These are phyloP conservation scores for Xylariaceae sp. DNA, from an alignment of 2,329 filamentous ascomycete genomes.

Conservation along the genomic window DNA sequence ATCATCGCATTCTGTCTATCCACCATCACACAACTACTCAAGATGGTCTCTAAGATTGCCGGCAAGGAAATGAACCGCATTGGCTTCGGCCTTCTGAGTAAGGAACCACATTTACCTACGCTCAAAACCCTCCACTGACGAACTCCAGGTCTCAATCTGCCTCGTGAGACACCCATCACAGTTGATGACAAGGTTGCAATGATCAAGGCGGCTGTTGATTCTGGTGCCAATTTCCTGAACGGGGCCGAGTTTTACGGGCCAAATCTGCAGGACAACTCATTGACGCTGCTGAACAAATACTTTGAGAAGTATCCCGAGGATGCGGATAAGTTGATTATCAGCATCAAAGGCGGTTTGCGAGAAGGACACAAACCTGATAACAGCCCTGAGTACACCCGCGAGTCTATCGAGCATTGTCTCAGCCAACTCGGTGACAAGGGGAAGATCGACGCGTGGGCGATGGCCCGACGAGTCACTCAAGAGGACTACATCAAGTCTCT, in stretches of 20 bases:
- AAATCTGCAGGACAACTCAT: conserved; percentile 40
- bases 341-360: conserved; percentile 47
- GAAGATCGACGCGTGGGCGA: conserved; percentile 47
- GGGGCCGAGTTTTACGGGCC: conserved; percentile 50
- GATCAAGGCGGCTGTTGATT: conserved; percentile 40
- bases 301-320: conserved; percentile 51
- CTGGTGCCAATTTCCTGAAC: conserved; percentile 41
- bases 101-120: neutral
- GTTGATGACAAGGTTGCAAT: conserved; percentile 37
- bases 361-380: conserved; percentile 22
- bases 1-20: too few species aligned
- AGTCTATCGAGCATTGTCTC: conserved; percentile 47
- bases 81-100: conserved; percentile 31
- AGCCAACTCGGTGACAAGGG: conserved; percentile 34
- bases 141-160: conserved; percentile 40
- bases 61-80: conserved; percentile 14
- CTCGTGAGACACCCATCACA: conserved; percentile 29
- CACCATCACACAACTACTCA: neutral
- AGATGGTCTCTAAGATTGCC: conserved; percentile 15
- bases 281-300: conserved; percentile 48
- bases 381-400: conserved; percentile 41
- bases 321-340: conserved; percentile 36
- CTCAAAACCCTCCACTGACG: neutral
- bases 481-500: conserved; percentile 30
- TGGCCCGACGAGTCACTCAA: conserved; percentile 41